Conservation (phyloP, 768 basidiomycete species). For the Suillus variegatus region DNA sequence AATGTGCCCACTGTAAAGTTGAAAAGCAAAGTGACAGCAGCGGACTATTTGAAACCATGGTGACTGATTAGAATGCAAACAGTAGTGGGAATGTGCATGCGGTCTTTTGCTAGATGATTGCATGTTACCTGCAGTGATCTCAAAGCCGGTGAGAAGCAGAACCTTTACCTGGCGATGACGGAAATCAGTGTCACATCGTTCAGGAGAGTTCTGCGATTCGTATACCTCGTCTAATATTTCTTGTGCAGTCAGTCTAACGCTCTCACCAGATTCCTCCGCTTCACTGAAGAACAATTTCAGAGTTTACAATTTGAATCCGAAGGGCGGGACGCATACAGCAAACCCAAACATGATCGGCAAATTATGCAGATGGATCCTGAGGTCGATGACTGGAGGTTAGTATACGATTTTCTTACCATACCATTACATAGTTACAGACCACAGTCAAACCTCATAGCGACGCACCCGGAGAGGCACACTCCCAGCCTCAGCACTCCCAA, state of each 20-base stretch:
- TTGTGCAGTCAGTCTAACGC: background rate
- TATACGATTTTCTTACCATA: background rate
- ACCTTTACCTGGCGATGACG: slow-evolving; percentile 11
- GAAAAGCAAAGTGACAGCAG: background rate
- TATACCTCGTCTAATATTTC: background rate
- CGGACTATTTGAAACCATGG: background rate
- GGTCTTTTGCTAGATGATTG: background rate
- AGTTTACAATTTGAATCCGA: background rate
- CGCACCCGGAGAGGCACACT: slow-evolving; percentile 17
- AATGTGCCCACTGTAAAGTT: slow-evolving; percentile 33
- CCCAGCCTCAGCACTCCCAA: slow-evolving; percentile 16
- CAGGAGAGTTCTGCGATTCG: background rate
- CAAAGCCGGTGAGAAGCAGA: slow-evolving; percentile 17
- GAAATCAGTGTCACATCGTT: background rate
- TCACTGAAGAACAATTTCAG: background rate
- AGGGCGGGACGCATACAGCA: background rate
- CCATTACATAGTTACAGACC: background rate
- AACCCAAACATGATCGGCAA: background rate
- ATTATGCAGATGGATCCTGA: background rate
- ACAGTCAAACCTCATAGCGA: background rate
- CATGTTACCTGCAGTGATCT: slow-evolving; percentile 16
- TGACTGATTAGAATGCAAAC: slow-evolving; percentile 1
- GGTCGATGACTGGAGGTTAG: background rate
- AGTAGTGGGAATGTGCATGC: background rate
- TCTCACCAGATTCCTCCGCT: background rate